A percentile compares a stretch with the other conserved stretches of the same genome.
phyloP scores from a whole-genome alignment of 306 rosid species.

The Vigna hirtella region DNA sequence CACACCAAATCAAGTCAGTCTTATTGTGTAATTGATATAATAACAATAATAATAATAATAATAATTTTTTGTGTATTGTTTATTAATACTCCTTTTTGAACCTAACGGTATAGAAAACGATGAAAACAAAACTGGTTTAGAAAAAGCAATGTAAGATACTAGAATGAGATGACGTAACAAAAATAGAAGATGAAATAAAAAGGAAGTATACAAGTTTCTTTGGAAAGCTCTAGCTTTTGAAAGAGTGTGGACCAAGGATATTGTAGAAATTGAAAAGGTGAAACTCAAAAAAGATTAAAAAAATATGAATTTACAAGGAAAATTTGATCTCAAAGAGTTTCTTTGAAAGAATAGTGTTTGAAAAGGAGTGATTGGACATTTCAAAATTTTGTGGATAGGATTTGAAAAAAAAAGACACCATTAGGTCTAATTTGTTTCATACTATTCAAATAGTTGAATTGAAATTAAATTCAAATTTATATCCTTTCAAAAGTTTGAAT shows the following conservation, averaged over 20 bases:
- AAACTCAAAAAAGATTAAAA: background rate
- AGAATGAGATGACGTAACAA: background rate
- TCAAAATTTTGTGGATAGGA: no score
- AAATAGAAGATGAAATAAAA: background rate
- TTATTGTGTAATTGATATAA: background rate
- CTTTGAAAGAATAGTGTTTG: background rate
- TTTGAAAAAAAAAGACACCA: no score
- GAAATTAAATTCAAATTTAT: no score
- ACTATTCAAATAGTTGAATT: no score
- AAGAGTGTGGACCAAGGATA: background rate
- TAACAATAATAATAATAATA: background rate
- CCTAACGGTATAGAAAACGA: background rate
- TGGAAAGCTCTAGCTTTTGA: background rate
- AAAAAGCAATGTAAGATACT: background rate
- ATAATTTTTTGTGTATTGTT: background rate
- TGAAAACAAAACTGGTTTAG: background rate
- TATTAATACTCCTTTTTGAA: background rate
- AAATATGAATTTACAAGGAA: background rate
- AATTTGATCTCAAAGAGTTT: background rate
- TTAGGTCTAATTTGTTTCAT: no score
- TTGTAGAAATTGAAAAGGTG: background rate
- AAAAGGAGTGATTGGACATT: background rate
- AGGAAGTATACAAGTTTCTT: background rate
- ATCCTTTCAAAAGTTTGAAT: no score
- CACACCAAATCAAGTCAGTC: background rate